Evolutionary conservation across 2,329 filamentous ascomycete genomes (phyloP), one percentile per base, ranked within the genome.

Genomic region (Ophiostoma tasmaniense): DNA sequence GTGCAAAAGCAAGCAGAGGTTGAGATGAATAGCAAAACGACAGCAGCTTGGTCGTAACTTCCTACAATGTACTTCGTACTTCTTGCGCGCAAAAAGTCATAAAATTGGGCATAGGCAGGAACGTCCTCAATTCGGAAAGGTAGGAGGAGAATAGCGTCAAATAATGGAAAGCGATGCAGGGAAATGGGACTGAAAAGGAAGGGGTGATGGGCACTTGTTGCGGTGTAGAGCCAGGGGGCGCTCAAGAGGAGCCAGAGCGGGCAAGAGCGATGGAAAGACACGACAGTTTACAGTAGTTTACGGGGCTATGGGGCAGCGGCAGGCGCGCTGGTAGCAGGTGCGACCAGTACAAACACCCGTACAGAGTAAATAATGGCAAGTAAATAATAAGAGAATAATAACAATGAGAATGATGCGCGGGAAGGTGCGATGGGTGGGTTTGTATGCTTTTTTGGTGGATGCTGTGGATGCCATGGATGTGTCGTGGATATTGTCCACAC

Each of bases 221-320:
- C 55, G 67, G 67, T 65, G 45, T 64, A 30, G 64, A 50, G 35
- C 5, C 20, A 20, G 8, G 61, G 62, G 62, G 42, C 7, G 17
- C 7, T n/a, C 42, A 45, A 45, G 42, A 39, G 37, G 37, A 39
- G 37, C 59, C 37, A 68, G 45, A 59, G 55, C 61, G 65, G 70
- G 67, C 70, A 71, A 71, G 65, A 71, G 50, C 59, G 64, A 70
- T 64, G 68, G 66, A 33, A 66, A 35, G 42, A 42, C 17, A 64
- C 68, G 66, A n/a, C 11, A 45, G 59, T 62, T 62, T 64, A 22
- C 55, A 61, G 55, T 61, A 61, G 55, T 30, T 61, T 61, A 61
- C 11, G 55, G 55, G 55, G 55, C 55, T 61, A 61, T 61, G 55
- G 55, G 25, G 25, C 55, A 30, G 25, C 55, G 25, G 13, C 55